phyloP scores from a whole-genome alignment of 371 early-diverging fungal genomes.

The Haplosporangium sp. region DNA sequence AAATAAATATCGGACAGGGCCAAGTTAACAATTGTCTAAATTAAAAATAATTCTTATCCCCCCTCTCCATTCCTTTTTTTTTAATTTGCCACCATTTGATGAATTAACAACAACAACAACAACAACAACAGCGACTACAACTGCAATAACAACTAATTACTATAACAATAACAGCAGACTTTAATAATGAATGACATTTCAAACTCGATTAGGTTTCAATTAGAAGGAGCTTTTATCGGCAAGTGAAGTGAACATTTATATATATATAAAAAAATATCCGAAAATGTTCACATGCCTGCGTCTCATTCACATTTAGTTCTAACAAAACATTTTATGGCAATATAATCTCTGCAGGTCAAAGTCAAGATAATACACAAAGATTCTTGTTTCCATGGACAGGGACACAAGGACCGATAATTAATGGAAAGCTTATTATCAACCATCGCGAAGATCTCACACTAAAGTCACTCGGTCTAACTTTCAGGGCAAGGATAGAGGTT shows the following conservation, averaged over 20 bases:
- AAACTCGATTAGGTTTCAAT: conserved; percentile 40
- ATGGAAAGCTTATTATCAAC: conserved; percentile 48
- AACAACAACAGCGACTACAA: not conserved
- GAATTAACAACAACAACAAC: not conserved
- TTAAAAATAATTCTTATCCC: no score
- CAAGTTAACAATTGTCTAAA: not conserved
- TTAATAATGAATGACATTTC: conserved; percentile 15
- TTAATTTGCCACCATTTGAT: not conserved
- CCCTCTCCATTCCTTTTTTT: not conserved
- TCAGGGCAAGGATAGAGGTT: conserved; percentile 37
- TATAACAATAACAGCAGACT: not conserved
- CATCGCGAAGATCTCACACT: conserved; percentile 46
- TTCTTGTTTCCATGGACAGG: conserved; percentile 55
- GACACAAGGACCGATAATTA: conserved; percentile 41
- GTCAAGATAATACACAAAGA: conserved; percentile 33
- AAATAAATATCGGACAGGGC: not conserved
- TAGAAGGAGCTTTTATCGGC: conserved; percentile 47
- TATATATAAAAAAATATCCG: not conserved
- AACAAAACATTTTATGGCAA: no score
- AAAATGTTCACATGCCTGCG: not conserved
- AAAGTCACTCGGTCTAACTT: conserved; percentile 33
- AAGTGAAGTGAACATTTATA: conserved; percentile 5
- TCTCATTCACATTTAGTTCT: no score
- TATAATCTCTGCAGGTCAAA: not conserved
- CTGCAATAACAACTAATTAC: not conserved